Conservation (phyloP, 2,329 filamentous ascomycete species). For the Fonsecaea pedrosoi region DNA sequence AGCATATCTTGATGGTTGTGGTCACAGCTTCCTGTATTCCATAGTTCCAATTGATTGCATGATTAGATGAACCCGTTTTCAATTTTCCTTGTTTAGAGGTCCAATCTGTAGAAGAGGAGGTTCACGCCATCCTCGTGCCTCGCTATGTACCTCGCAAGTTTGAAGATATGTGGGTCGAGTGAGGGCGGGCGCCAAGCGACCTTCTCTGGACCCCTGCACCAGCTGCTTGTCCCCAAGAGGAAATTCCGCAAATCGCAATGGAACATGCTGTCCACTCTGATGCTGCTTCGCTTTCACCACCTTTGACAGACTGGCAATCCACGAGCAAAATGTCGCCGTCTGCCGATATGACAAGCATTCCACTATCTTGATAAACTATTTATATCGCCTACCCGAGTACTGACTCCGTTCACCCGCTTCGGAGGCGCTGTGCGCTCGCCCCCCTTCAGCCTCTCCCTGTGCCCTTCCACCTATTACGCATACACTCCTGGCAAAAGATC, state of each 20-base stretch:
- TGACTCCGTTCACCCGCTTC: not conserved
- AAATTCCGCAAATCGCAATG: constrained; percentile 4
- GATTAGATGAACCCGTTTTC: constrained; percentile 13
- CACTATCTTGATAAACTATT: not conserved
- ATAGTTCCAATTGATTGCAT: constrained; percentile 22
- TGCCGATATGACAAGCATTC: not conserved
- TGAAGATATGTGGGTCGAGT: not conserved
- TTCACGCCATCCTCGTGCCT: no score
- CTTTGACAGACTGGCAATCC: not conserved
- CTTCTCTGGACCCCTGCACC: not conserved
- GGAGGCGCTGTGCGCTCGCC: constrained; percentile 1
- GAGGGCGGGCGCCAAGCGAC: not conserved
- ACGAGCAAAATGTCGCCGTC: constrained; percentile 1
- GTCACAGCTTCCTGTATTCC: constrained; percentile 18
- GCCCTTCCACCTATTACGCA: not conserved
- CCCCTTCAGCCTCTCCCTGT: not conserved
- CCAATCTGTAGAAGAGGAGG: not conserved
- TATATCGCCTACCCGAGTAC: not conserved
- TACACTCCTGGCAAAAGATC: not conserved
- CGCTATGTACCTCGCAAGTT: no score
- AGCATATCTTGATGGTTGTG: constrained; percentile 23
- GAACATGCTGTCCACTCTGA: constrained; percentile 7
- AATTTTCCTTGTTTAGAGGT: not conserved
- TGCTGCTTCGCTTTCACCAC: not conserved
- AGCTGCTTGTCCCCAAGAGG: not conserved